Base-by-base conservation (phyloP, 108 stramenopile species). In the Fistulifera solaris region DNA sequence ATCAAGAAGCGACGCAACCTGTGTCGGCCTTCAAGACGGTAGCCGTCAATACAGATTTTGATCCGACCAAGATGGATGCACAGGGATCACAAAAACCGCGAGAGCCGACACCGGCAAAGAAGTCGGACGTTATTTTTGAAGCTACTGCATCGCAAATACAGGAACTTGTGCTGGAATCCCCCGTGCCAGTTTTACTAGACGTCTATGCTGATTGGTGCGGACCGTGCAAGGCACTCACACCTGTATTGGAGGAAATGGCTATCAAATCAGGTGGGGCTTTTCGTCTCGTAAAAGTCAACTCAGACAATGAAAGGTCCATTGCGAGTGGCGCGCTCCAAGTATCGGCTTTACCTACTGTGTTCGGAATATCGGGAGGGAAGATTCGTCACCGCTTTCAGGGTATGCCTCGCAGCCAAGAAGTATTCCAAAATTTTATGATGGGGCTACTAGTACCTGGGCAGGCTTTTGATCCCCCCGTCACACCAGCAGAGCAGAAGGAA, bases 201-300 rank as follows among this genome's bases (percentile, higher is more conserved):
- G 62, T 87, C 14, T 92, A 92, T 46, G 86, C 86, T 0, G 85
- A 83, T 51, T 84, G 89, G 85, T 67, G 66, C 35, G 77, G 80
- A 1, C 89, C 89, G 1, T 91, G 93, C 64, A 83, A 90, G 57
- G 81, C 73, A 27, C 61, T 94, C 6, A 73, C 78, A 13, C 93
- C 93, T 18, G 80, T 75, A 1, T 61, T 94, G 19, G 89, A 91
- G 70, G 82, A 88, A 56, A 87, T 91, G 61, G 78, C 76, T 16
- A 52, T 88, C 48, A 84, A 87, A 48, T 62, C 76, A 0, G 89
- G 87, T 21, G 93, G 93, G 1, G 57, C 70, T 53, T 75, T 94
- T 31, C 88, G 87, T 16, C 54, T 94, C 14, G 83, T 85, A 48
- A 94, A 94, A 68, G 54, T 94, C 40, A 86, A 94, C 46, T 79